Evolutionary conservation across 2,329 filamentous ascomycete genomes (phyloP), one percentile per base, ranked within the genome.

Genomic region (Knoxdaviesia capensis): DNA sequence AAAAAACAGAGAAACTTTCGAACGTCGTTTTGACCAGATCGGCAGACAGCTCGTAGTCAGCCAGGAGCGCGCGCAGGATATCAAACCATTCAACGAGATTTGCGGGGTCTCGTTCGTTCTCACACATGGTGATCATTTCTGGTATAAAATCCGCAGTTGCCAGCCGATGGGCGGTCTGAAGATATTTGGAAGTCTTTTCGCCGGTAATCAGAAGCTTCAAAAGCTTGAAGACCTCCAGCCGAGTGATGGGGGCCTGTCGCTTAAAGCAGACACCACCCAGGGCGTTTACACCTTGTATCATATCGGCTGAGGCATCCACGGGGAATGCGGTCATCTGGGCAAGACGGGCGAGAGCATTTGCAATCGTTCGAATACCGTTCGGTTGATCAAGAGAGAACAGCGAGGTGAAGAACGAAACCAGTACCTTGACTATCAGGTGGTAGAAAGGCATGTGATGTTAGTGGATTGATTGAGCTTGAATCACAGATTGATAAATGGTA

Each of bases 361-460:
- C 59, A 3, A 70, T 69, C 1, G 70, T 62, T 37, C 68, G 56
- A 43, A 74, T 65, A 36, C 71, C 71, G n/a, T 68, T 69, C 50
- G 69, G 69, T 54, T 73, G 69, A 47, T 74, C 70, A 42, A 69
- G 64, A 3, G 66, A 66, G 47, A 74, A 74, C 60, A 74, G 69
- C 44, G 67, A 65, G 9, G 66, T 64, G 44, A 75, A 75, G 56
- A 74, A 75, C 34, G 59, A 57, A 30, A 71, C 57, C 6, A 71
- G 52, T 0, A 69, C 52, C 40, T 64, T 63, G 32, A 69, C 59
- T 61, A 40, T 20, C 3, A 20, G 20, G 20, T 20, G 3, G 20
- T 2, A 20, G 20, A 20, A 20, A 20, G 20, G 2, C 1, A 31
- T 35, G 34, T 43, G 9, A 36, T 36, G 36, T 38, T 7, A 7